Percentiles rank a stretch among this genome's conserved stretches.
phyloP scores from a whole-genome alignment of 352 stramenopile genomes.

The Globisporangium echinulatum region DNA sequence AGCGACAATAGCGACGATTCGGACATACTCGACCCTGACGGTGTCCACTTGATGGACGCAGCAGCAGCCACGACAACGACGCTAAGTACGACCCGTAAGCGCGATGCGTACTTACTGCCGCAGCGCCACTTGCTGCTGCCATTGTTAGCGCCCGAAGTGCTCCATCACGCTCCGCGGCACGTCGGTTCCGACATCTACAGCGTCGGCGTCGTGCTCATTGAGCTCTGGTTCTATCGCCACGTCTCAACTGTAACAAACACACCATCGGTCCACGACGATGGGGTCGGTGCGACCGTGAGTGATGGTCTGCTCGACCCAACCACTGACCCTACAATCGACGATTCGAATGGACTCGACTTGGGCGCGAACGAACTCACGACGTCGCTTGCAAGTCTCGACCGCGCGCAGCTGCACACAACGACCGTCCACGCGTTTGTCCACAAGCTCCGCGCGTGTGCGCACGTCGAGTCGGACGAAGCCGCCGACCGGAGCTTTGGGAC shows the following conservation, averaged over 20 bases:
- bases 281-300: too few relatives aligned
- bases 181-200: constrained; percentile 51
- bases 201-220: constrained; percentile 42
- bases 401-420: constrained; percentile 20
- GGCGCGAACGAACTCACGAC: background rate
- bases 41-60: constrained; percentile 29
- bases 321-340: background rate
- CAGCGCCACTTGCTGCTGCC: constrained; percentile 23
- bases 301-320: too few relatives aligned
- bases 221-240: constrained; percentile 49
- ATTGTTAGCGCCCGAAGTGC: constrained; percentile 38
- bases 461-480: constrained; percentile 19
- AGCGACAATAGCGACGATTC: constrained; percentile 10
- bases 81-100: background rate
- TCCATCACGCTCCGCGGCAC: constrained; percentile 27
- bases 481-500: constrained; percentile 40
- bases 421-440: constrained; percentile 43
- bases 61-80: constrained; percentile 6
- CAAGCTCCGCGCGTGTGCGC: constrained; percentile 35
- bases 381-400: constrained; percentile 10
- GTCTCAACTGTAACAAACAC: constrained; percentile 28
- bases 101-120: constrained; percentile 1
- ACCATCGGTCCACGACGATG: constrained; percentile 12
- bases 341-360: background rate
- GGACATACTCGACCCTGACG: constrained; percentile 22